Percentiles rank a stretch among this genome's conserved stretches.
These are phyloP conservation scores for Pythium brassicae DNA, from an alignment of 352 stramenopile species.

Conservation along the genomic window DNA sequence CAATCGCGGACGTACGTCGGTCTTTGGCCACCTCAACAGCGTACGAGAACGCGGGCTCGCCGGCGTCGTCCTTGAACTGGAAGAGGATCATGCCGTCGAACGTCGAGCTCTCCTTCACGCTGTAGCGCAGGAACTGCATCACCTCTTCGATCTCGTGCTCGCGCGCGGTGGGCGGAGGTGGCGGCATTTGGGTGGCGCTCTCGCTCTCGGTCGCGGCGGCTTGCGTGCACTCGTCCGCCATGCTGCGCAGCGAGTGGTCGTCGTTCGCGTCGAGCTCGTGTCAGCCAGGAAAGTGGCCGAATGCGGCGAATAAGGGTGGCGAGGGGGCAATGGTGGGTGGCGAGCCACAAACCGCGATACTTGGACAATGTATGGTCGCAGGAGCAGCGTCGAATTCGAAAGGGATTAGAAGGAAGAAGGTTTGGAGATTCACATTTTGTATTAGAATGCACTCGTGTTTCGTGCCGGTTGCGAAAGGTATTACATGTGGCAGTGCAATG, in stretches of 20 bases:
- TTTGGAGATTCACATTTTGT: too few species aligned
- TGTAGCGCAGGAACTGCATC: conserved; percentile 85
- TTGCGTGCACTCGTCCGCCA: too few species aligned
- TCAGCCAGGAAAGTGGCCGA: not conserved
- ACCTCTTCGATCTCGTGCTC: conserved; percentile 83
- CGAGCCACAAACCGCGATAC: not conserved
- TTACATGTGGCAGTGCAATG: too few species aligned
- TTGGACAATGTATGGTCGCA: too few species aligned
- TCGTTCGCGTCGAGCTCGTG: too few species aligned
- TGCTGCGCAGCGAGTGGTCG: too few species aligned
- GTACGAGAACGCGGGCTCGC: conserved; percentile 51
- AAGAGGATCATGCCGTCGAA: conserved; percentile 84
- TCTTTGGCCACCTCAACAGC: conserved; percentile 54
- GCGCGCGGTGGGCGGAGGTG: conserved; percentile 8
- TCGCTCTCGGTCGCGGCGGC: too few species aligned
- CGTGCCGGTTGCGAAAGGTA: too few species aligned
- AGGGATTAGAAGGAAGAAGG: too few species aligned
- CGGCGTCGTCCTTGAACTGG: conserved; percentile 61
- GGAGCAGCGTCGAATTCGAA: not conserved
- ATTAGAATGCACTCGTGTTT: too few species aligned
- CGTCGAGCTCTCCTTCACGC: conserved; percentile 62
- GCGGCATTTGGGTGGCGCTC: not conserved
- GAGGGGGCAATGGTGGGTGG: not conserved
- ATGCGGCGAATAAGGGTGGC: not conserved
- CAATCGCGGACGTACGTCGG: conserved; percentile 16